Percentiles rank a stretch among this genome's conserved stretches.
These are phyloP conservation scores for Phytopythium cucurbitacearum DNA, from an alignment of 352 stramenopile genomes.

Conservation along the genomic window DNA sequence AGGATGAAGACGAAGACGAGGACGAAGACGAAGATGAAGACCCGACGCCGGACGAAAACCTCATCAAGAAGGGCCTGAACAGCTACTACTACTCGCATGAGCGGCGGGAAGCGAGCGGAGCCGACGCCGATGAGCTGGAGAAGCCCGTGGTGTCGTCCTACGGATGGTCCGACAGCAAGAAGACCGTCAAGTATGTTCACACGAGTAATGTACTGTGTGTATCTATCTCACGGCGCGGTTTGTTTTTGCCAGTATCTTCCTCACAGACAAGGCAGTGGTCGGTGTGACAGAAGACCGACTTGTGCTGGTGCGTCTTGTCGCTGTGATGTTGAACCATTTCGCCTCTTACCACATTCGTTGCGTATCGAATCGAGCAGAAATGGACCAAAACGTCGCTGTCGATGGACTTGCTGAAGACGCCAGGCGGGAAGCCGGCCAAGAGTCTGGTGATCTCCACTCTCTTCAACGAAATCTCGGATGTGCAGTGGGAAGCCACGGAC, in stretches of 20 bases:
- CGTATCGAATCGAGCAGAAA: constrained; percentile 29
- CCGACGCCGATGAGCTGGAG: constrained; percentile 18
- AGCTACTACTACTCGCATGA: constrained; percentile 86
- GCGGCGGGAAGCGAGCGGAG: constrained; percentile 16
- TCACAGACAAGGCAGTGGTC: constrained; percentile 53
- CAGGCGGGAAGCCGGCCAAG: constrained; percentile 37
- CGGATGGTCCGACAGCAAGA: constrained; percentile 73
- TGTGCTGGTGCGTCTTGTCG: constrained; percentile 38
- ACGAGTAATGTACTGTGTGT: background rate
- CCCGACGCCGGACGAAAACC: constrained; percentile 51
- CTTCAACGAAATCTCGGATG: constrained; percentile 61
- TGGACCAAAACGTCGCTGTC: constrained; percentile 79
- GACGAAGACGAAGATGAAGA: constrained; percentile 15
- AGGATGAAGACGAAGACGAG: constrained; percentile 7
- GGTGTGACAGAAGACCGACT: constrained; percentile 59
- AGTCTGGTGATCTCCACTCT: constrained; percentile 73
- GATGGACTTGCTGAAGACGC: constrained; percentile 49
- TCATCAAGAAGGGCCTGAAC: constrained; percentile 65
- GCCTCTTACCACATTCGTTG: background rate
- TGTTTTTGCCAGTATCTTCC: constrained; percentile 52
- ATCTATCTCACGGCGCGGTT: background rate
- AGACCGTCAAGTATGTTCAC: constrained; percentile 45
- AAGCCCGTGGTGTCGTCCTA: constrained; percentile 73
- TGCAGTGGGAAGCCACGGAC: constrained; percentile 52
- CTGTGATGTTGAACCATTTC: constrained; percentile 1